A percentile compares a stretch with the other conserved stretches of the same genome.
phyloP scores from a whole-genome alignment of 73 alveolate species.

The Stentor roeselii region DNA sequence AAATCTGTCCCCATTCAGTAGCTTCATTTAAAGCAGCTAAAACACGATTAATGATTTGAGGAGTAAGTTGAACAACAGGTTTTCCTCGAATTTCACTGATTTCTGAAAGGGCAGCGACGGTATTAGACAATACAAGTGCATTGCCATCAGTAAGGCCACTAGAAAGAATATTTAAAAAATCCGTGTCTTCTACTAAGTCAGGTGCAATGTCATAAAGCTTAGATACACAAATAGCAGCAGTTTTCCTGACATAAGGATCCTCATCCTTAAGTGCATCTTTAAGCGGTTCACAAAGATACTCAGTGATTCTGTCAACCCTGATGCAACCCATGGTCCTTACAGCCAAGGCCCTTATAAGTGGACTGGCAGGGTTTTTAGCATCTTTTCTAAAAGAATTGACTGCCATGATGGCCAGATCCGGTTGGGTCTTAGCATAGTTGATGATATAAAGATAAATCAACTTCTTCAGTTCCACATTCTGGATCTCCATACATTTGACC shows the following conservation, averaged over 20 bases:
- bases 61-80: slow-evolving; percentile 7
- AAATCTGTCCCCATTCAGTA: slow-evolving; percentile 98
- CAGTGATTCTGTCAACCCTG: slow-evolving; percentile 70
- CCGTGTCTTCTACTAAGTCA: slow-evolving; percentile 96
- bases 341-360: slow-evolving; percentile 88
- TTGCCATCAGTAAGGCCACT: slow-evolving; percentile 38
- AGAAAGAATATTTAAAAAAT: slow-evolving; percentile 89
- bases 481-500: slow-evolving; percentile 94
- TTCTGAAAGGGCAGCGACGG: slow-evolving; percentile 95
- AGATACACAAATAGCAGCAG: slow-evolving; percentile 98
- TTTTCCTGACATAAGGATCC: slow-evolving; percentile 98
- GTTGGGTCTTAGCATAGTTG: slow-evolving; percentile 97
- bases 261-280: slow-evolving; percentile 81
- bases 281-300: slow-evolving; percentile 83
- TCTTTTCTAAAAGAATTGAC: slow-evolving; percentile 96
- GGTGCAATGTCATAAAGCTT: slow-evolving; percentile 92
- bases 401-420: slow-evolving; percentile 98
- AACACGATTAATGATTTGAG: slow-evolving; percentile 72
- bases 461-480: slow-evolving; percentile 95
- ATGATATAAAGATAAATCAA: slow-evolving; percentile 97
- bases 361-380: slow-evolving; percentile 75
- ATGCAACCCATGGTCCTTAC: slow-evolving; percentile 97
- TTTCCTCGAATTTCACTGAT: slow-evolving; percentile 62
- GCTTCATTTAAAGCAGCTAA: slow-evolving; percentile 98
- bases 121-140: slow-evolving; percentile 94